These are phyloP conservation scores for Lathyrus sativus DNA, from an alignment of 306 rosid species.

Conservation along the genomic window DNA sequence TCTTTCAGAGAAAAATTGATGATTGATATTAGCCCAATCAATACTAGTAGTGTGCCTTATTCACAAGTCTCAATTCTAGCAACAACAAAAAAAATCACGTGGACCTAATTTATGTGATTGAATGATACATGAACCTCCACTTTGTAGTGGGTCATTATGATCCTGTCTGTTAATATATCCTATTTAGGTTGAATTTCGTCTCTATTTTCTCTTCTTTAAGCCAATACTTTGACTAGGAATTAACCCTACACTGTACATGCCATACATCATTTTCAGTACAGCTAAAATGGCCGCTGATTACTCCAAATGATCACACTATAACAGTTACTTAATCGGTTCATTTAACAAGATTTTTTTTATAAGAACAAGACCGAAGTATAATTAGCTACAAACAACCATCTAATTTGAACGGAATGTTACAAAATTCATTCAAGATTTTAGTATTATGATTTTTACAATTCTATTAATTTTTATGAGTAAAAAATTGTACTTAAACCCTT, in stretches of 20 bases:
- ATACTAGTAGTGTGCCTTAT: constrained; percentile 14
- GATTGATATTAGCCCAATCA: background rate
- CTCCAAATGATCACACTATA: background rate
- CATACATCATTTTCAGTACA: background rate
- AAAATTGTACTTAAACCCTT: too few relatives aligned
- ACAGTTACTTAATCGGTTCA: too few relatives aligned
- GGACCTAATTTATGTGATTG: constrained; percentile 7
- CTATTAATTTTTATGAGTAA: too few relatives aligned
- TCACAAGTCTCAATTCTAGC: background rate
- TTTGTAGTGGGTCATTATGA: background rate
- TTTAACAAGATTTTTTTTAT: too few relatives aligned
- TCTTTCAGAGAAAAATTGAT: background rate
- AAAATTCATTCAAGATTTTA: too few relatives aligned
- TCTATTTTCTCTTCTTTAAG: background rate
- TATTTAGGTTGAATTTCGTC: background rate
- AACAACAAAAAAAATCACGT: background rate
- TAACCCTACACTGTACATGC: background rate
- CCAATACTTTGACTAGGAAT: constrained; percentile 2
- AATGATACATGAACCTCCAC: constrained; percentile 7
- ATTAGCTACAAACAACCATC: too few relatives aligned
- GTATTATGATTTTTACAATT: too few relatives aligned
- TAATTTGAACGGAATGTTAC: too few relatives aligned
- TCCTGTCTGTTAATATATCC: background rate
- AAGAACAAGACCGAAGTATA: too few relatives aligned
- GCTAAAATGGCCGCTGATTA: background rate